phyloP scores from a whole-genome alignment of 306 rosid genomes.

The Malus fusca region DNA sequence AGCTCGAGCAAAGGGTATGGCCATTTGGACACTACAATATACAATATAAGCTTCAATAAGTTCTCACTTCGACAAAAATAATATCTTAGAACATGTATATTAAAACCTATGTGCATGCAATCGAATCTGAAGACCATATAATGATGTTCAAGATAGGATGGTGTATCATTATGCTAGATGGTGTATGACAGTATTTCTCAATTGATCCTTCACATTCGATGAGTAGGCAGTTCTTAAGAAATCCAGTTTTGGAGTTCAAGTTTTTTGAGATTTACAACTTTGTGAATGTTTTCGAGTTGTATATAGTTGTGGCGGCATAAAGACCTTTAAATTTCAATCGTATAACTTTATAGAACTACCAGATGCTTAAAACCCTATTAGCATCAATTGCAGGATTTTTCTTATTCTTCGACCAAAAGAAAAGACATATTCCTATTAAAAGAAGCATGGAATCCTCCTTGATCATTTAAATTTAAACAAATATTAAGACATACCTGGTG shows the following conservation, averaged over 20 bases:
- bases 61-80: background rate
- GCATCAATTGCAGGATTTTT: background rate
- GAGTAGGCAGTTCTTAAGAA: background rate
- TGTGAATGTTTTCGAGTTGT: background rate
- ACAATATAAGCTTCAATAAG: background rate
- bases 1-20: slow-evolving; percentile 52
- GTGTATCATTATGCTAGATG: background rate
- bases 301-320: background rate
- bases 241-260: background rate
- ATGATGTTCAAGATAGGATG: background rate
- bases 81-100: background rate
- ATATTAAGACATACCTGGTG: slow-evolving; percentile 33
- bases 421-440: background rate
- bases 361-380: background rate
- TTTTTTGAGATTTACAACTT: background rate
- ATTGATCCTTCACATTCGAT: background rate
- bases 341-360: background rate
- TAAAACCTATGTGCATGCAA: background rate
- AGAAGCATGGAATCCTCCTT: background rate
- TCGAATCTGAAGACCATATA: background rate
- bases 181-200: background rate
- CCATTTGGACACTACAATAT: slow-evolving; percentile 45
- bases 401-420: background rate
- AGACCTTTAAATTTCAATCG: background rate
- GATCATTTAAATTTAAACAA: background rate